Base-by-base conservation (phyloP, 2,329 filamentous ascomycete species). In the Xenoacremonium recifei region DNA sequence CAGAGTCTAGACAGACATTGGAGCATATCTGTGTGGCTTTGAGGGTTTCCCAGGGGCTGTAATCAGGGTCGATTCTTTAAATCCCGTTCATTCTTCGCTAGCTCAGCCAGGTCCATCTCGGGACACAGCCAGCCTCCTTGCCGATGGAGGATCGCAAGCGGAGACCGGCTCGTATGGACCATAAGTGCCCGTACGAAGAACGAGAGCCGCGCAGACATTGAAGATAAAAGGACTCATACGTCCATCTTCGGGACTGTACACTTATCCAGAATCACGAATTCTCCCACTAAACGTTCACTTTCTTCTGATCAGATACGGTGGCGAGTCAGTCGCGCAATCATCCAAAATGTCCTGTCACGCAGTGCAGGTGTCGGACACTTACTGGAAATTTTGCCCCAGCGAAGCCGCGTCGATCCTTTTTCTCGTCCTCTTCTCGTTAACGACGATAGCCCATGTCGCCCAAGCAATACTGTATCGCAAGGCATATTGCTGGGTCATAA, bases 341-440 rank as follows among this genome's bases (percentile, higher is more conserved):
- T 11, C 29, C 29, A 32, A 11, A 15, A 15, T 11, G 29, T 11
- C 29, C 9, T 32, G 29, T 15, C 10, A 32, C 10, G 29, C 29
- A 6, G 16, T 16, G 15, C 10, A 9, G 15, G 15, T 15, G 10
- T 15, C 15, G 30, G 38, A 23, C 31, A 57, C 55, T 6, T 42
- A 60, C 9, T 60, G 57, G 58, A 42, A 50, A 19, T 61, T 61
- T 40, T 60, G 57, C 12, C 58, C 59, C 2, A 51, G 44, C 33
- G 58, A 60, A 38, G 46, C 44, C 13, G 57, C 57, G 3, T 57
- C 58, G 13, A n/a, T 54, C 19, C 49, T 40, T 5, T 58, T 61
- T 34, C 42, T 54, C 4, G 29, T 51, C 23, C 16, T 60, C 3
- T 59, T 61, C 33, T 51, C 44, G 2, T 6, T 48, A 2, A 33